Base-by-base conservation (phyloP, 2,329 filamentous ascomycete genomes). In the Pseudocercospora ulei region DNA sequence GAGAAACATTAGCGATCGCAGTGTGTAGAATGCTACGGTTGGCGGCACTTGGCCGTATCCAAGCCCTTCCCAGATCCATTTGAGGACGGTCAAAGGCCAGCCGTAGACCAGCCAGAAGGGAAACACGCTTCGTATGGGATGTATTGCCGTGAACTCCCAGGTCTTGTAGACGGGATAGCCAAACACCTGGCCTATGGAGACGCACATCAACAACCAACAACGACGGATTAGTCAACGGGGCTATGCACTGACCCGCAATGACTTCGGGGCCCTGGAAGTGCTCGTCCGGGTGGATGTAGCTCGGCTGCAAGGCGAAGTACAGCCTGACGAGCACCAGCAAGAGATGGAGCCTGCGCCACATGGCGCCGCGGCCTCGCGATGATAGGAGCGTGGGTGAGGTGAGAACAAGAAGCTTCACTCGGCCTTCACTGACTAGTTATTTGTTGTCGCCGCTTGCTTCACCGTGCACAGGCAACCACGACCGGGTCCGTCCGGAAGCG, bases 191-290 rank as follows among this genome's bases (percentile, higher is more conserved):
- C 87, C 88, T 95, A 57, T 14, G 6, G 12, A 14, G 8, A 7
- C 6, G 11, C 26, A 66, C 78, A 52, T 75, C n/a, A n/a, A n/a
- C n/a, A n/a, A n/a, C n/a, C n/a, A n/a, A n/a, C n/a, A n/a, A n/a
- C n/a, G n/a, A n/a, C n/a, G n/a, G n/a, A n/a, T n/a, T n/a, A n/a
- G n/a, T n/a, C n/a, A n/a, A n/a, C n/a, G n/a, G n/a, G n/a, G n/a
- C n/a, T n/a, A n/a, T n/a, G n/a, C n/a, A n/a, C 41, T 22, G 24
- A 95, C 88, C 88, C 57, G 88, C 87, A 57, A 96, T 90, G 49
- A 96, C 80, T 68, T 98, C 90, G 9, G 90, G 90, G 22, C 90
- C 90, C 66, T 98, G 90, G 57, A 98, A 98, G 69, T 96, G 90
- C 71, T 98, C 90, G 67, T 98, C 90, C 3, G 90, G 90, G 62